Evolutionary conservation across 495 filamentous ascomycete species (phyloP).

Genomic region (Daldinia decipiens): DNA sequence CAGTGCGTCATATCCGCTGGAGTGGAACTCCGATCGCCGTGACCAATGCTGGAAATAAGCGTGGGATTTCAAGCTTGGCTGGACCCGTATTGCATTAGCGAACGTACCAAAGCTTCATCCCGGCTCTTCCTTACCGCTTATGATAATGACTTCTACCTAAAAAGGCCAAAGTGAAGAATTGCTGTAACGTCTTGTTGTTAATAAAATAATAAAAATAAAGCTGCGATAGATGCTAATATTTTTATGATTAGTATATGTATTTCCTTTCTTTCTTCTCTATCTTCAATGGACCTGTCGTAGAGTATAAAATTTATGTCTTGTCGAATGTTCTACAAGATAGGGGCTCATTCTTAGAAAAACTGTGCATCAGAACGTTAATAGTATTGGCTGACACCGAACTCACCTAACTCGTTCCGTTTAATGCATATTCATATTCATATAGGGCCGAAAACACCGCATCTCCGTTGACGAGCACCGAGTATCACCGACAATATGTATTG

Average conservation of each 20-base stretch:
- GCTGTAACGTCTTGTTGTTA: neutral
- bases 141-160: constrained; percentile 15
- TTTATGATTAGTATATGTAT: too few relatives aligned
- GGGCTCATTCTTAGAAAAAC: constrained; percentile 13
- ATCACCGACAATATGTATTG: constrained; percentile 4
- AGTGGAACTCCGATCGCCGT: constrained; percentile 33
- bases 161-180: neutral
- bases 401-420: neutral
- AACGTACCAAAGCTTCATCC: constrained; percentile 12
- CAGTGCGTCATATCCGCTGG: constrained; percentile 38
- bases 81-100: constrained; percentile 15
- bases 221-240: too few relatives aligned
- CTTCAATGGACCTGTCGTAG: neutral
- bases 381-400: constrained; percentile 7
- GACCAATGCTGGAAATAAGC: constrained; percentile 20
- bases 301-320: neutral
- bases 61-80: constrained; percentile 19
- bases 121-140: constrained; percentile 3
- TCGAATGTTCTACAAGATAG: constrained; percentile 27
- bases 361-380: constrained; percentile 17
- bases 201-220: too few relatives aligned
- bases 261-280: too few relatives aligned
- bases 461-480: neutral
- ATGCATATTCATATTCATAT: constrained; percentile 20
- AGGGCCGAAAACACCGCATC: constrained; percentile 15